phyloP scores from a whole-genome alignment of 169 alveolate genomes.

The Plasmodium sp. region DNA sequence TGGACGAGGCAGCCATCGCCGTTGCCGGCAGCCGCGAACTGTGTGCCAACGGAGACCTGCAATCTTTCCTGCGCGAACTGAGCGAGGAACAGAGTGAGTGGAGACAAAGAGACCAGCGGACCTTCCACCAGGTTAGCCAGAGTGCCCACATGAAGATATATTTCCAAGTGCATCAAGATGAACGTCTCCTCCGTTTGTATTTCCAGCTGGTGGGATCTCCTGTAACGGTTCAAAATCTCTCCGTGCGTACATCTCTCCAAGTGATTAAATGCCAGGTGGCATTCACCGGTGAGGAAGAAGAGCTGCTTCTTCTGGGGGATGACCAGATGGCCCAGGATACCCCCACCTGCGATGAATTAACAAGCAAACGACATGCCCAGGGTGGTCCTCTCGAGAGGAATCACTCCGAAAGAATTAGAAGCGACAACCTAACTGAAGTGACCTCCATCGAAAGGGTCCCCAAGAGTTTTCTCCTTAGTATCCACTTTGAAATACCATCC shows the following conservation, averaged over 20 bases:
- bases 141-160: slow-evolving; percentile 25
- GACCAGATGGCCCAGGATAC: background rate
- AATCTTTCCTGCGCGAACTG: background rate
- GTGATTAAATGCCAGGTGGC: background rate
- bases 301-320: background rate
- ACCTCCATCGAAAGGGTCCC: background rate
- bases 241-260: background rate
- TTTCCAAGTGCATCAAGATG: background rate
- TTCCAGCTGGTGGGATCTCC: background rate
- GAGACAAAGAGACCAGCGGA: background rate
- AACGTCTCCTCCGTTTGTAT: background rate
- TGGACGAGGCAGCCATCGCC: background rate
- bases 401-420: background rate
- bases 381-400: background rate
- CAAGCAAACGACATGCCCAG: background rate
- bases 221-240: background rate
- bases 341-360: background rate
- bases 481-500: background rate
- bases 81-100: background rate
- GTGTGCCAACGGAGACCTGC: background rate
- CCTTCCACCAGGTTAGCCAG: background rate
- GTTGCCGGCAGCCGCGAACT: background rate
- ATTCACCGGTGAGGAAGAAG: background rate
- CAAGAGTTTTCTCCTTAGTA: background rate
- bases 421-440: background rate